Evolutionary conservation across 495 filamentous ascomycete genomes (phyloP).

Genomic region (Penicillium nucicola): DNA sequence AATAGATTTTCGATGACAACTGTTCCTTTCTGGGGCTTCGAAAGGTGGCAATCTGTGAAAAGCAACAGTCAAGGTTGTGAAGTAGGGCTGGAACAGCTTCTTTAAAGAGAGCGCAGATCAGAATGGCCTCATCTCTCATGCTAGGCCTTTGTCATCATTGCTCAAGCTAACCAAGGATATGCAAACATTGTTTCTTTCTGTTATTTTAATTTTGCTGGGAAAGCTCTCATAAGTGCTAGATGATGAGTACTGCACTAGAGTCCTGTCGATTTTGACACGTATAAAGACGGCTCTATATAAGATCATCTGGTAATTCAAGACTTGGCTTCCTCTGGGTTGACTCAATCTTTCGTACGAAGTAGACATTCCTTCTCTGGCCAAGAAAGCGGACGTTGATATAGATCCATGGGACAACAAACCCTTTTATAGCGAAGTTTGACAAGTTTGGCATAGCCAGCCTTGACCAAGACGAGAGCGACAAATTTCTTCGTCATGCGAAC

Average conservation of each 20-base stretch:
- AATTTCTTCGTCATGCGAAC: not conserved
- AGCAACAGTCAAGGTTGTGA: too few relatives aligned
- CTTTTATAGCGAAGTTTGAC: not conserved
- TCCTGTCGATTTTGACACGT: not conserved
- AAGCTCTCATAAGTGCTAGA: not conserved
- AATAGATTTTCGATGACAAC: too few relatives aligned
- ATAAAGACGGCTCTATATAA: not conserved
- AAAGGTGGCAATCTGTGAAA: too few relatives aligned
- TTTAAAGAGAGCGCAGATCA: too few relatives aligned
- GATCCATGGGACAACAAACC: not conserved
- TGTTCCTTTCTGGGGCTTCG: too few relatives aligned
- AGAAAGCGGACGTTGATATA: not conserved
- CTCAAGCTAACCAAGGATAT: constrained; percentile 1
- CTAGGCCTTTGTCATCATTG: not conserved
- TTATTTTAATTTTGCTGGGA: not conserved
- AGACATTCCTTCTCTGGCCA: too few relatives aligned
- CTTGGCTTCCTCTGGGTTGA: too few relatives aligned
- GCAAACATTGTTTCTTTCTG: not conserved
- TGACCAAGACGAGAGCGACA: not conserved
- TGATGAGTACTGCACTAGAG: not conserved
- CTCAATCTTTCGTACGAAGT: too few relatives aligned
- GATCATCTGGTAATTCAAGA: too few relatives aligned
- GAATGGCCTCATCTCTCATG: too few relatives aligned
- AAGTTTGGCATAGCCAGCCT: not conserved
- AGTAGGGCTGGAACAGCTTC: too few relatives aligned